Evolutionary conservation across 2,329 filamentous ascomycete genomes (phyloP).

Genomic region (Phyllosticta ampelicida): DNA sequence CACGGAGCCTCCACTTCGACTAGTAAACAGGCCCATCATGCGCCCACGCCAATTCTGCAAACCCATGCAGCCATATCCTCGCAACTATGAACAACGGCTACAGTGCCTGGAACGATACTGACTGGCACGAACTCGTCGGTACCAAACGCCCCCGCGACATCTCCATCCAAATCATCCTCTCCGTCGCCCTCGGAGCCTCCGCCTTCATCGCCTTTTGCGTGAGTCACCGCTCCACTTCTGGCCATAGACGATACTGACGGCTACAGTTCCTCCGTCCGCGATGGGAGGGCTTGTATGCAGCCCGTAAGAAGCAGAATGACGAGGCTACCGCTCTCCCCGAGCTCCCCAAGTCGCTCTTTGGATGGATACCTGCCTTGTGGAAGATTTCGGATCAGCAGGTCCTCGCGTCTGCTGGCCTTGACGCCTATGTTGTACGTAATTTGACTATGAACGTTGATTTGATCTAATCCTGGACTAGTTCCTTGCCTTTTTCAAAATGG

Average conservation of each 20-base stretch:
- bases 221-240: slow-evolving; percentile 23
- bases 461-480: slow-evolving; percentile 45
- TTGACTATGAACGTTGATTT: not conserved
- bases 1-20: not conserved
- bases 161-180: slow-evolving; percentile 58
- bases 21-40: not conserved
- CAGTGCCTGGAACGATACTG: slow-evolving; percentile 14
- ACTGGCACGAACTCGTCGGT: slow-evolving; percentile 20
- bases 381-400: slow-evolving; percentile 81
- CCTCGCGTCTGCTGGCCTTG: slow-evolving; percentile 77
- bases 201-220: slow-evolving; percentile 72
- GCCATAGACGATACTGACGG: slow-evolving; percentile 16
- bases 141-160: slow-evolving; percentile 34
- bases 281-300: slow-evolving; percentile 87
- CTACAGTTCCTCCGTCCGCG: slow-evolving; percentile 68
- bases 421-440: slow-evolving; percentile 72
- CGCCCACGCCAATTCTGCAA: not conserved
- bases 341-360: slow-evolving; percentile 74
- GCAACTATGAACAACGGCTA: slow-evolving; percentile 13
- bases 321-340: slow-evolving; percentile 58
- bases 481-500: slow-evolving; percentile 90
- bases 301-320: slow-evolving; percentile 66
- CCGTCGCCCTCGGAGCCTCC: slow-evolving; percentile 54
- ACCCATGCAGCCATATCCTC: not conserved
- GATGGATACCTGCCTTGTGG: slow-evolving; percentile 85